phyloP scores from a whole-genome alignment of 495 filamentous ascomycete species.

The Glonium stellatum region DNA sequence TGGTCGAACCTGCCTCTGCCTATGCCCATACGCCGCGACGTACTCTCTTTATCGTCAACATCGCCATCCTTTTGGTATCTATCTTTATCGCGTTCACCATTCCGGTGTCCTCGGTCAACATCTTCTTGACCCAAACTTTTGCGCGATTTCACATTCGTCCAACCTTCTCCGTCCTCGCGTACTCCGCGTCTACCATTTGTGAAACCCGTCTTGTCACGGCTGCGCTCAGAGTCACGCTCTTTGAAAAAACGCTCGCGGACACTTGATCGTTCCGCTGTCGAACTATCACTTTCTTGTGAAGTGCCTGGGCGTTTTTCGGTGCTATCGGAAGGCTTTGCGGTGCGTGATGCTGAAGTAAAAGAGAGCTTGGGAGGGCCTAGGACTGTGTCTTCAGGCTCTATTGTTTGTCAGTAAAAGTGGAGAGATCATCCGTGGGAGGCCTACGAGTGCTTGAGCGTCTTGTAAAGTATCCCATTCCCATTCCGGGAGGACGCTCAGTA shows the following conservation, averaged over 20 bases:
- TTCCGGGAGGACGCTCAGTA: conserved; percentile 10
- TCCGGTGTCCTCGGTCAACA: conserved; percentile 47
- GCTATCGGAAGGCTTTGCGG: conserved; percentile 15
- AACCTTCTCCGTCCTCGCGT: conserved; percentile 50
- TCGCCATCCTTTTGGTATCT: conserved; percentile 37
- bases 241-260: conserved; percentile 26
- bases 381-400: conserved; percentile 71
- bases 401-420: conserved; percentile 13
- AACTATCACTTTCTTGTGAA: conserved; percentile 11
- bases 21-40: conserved; percentile 12
- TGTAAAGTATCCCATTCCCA: conserved; percentile 50
- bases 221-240: conserved; percentile 19
- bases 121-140: conserved; percentile 51
- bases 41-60: conserved; percentile 10
- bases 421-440: conserved; percentile 18
- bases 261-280: conserved; percentile 15
- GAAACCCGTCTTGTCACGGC: conserved; percentile 38
- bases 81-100: conserved; percentile 64
- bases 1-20: conserved; percentile 19
- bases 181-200: conserved; percentile 43
- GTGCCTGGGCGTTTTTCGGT: conserved; percentile 12
- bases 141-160: conserved; percentile 50
- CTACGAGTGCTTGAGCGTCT: conserved; percentile 54
- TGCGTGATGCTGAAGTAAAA: conserved; percentile 70
- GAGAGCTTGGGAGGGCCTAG: conserved; percentile 81